Evolutionary conservation across 176 grass and related monocot species (phyloP).

Genomic region (Cymbopogon citratus): DNA sequence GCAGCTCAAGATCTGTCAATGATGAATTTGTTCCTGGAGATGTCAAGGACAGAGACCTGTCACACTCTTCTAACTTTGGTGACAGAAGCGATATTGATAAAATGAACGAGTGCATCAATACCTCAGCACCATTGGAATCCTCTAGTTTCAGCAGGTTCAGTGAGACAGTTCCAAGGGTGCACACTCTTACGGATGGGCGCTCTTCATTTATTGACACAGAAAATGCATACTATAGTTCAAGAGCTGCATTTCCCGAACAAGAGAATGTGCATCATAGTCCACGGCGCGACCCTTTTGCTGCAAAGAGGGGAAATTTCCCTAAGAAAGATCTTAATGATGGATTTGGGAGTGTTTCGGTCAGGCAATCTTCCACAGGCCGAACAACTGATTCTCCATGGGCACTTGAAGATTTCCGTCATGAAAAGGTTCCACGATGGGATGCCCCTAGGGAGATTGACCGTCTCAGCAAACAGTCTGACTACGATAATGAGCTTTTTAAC

Average conservation of each 20-base stretch:
- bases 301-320: slow-evolving; percentile 42
- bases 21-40: slow-evolving; percentile 38
- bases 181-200: slow-evolving; percentile 42
- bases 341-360: slow-evolving; percentile 25
- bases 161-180: slow-evolving; percentile 49
- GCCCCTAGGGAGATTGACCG: slow-evolving; percentile 43
- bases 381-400: slow-evolving; percentile 40
- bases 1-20: slow-evolving; percentile 23
- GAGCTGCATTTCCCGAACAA: slow-evolving; percentile 46
- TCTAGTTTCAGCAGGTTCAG: slow-evolving; percentile 51
- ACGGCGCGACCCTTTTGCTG: slow-evolving; percentile 40
- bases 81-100: slow-evolving; percentile 51
- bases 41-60: slow-evolving; percentile 35
- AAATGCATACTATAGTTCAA: slow-evolving; percentile 39
- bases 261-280: slow-evolving; percentile 41
- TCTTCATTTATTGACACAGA: slow-evolving; percentile 56
- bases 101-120: slow-evolving; percentile 49
- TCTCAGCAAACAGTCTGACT: slow-evolving; percentile 61
- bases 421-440: slow-evolving; percentile 61
- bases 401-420: slow-evolving; percentile 45
- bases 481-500: slow-evolving; percentile 49
- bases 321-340: slow-evolving; percentile 64
- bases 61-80: slow-evolving; percentile 30
- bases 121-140: slow-evolving; percentile 45
- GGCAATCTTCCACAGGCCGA: slow-evolving; percentile 41